Evolutionary conservation across 1,284 basidiomycete genomes (phyloP).

Genomic region (Malassezia slooffiae): DNA sequence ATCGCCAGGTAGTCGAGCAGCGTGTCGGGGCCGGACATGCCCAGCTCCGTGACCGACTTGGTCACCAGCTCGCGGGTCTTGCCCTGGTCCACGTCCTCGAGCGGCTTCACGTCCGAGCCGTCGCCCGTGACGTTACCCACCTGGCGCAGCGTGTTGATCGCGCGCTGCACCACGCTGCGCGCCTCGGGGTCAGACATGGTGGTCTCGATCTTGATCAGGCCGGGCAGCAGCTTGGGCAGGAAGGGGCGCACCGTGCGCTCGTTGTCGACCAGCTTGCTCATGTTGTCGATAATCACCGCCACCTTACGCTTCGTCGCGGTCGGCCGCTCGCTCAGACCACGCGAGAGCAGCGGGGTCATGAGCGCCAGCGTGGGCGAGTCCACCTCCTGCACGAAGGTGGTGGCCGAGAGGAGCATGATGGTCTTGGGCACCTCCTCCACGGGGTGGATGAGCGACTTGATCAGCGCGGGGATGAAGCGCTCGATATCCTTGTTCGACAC

Average conservation of each 20-base stretch:
- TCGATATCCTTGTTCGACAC: constrained; percentile 99
- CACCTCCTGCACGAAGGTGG: constrained; percentile 99
- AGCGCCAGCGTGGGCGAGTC: constrained; percentile 96
- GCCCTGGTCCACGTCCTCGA: constrained; percentile 39
- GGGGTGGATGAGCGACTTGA: constrained; percentile 95
- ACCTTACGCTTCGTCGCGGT: constrained; percentile 47
- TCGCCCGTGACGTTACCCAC: constrained; percentile 44
- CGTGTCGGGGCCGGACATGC: constrained; percentile 26
- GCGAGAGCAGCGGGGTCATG: constrained; percentile 92
- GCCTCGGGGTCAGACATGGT: constrained; percentile 46
- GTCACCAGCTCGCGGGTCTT: constrained; percentile 28
- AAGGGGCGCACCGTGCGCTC: constrained; percentile 47
- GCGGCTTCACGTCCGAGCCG: constrained; percentile 43
- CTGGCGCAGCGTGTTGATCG: constrained; percentile 43
- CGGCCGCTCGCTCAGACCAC: constrained; percentile 60
- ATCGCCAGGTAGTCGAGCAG: constrained; percentile 36
- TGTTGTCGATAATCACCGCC: constrained; percentile 47
- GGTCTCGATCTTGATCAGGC: constrained; percentile 46
- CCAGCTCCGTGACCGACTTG: constrained; percentile 31
- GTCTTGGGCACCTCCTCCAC: constrained; percentile 98
- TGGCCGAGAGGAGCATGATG: constrained; percentile 89
- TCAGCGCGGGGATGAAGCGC: constrained; percentile 65
- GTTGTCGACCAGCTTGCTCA: constrained; percentile 47
- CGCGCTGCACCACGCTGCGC: constrained; percentile 42
- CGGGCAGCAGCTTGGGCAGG: constrained; percentile 46